Percentiles rank a stretch among this genome's conserved stretches.
These are phyloP conservation scores for Phoma sp. DNA, from an alignment of 2,329 filamentous ascomycete genomes.

Conservation along the genomic window DNA sequence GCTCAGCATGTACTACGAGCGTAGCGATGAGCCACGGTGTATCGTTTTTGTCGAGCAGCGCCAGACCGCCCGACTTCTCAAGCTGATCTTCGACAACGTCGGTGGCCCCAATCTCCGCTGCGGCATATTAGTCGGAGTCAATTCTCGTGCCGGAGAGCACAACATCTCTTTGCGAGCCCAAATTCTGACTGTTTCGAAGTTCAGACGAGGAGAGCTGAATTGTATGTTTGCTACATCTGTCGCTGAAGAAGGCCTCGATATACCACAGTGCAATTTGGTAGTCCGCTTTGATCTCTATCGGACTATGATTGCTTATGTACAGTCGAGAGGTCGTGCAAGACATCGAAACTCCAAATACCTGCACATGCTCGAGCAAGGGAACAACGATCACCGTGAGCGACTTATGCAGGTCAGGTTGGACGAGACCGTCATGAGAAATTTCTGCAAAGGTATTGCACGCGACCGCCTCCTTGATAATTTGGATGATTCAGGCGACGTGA, in stretches of 20 bases:
- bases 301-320: slow-evolving; percentile 93
- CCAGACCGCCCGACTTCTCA: slow-evolving; percentile 76
- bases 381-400: slow-evolving; percentile 64
- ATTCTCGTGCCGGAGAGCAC: slow-evolving; percentile 60
- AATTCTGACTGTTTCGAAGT: slow-evolving; percentile 71
- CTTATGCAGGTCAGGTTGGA: slow-evolving; percentile 66
- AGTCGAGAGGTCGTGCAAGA: slow-evolving; percentile 87
- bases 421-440: slow-evolving; percentile 69
- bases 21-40: slow-evolving; percentile 67
- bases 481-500: slow-evolving; percentile 63
- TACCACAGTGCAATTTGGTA: slow-evolving; percentile 70
- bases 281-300: slow-evolving; percentile 83
- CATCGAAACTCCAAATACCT: slow-evolving; percentile 79
- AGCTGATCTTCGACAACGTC: slow-evolving; percentile 69
- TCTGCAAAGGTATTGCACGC: slow-evolving; percentile 76
- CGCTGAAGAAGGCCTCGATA: slow-evolving; percentile 70
- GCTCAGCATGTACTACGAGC: slow-evolving; percentile 68
- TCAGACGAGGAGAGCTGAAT: slow-evolving; percentile 64
- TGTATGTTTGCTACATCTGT: slow-evolving; percentile 70
- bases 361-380: slow-evolving; percentile 79
- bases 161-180: slow-evolving; percentile 76
- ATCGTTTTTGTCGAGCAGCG: slow-evolving; percentile 88
- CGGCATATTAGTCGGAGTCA: slow-evolving; percentile 69
- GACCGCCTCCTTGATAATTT: slow-evolving; percentile 72
- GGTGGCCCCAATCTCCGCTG: slow-evolving; percentile 65